Evolutionary conservation across 306 rosid genomes (phyloP), one percentile per base, ranked within the genome.

Genomic region (Medicago arabica): DNA sequence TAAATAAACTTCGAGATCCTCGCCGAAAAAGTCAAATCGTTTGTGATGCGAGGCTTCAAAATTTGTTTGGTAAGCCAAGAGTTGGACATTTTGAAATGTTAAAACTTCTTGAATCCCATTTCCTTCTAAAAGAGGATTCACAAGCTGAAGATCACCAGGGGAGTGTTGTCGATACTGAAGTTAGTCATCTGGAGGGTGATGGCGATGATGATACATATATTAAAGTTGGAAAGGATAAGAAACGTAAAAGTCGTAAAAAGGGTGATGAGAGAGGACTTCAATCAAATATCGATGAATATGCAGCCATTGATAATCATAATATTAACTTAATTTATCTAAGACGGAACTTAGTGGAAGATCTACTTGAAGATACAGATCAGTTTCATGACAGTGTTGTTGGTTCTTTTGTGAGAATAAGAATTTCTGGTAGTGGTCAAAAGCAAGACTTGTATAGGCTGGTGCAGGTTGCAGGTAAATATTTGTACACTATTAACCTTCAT

Each of bases 1-100:
- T 86, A 82, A 96, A 96, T 75, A 90, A 96, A 80, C 98, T 92
- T 34, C 89, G 99, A 69, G 99, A 96, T 82, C 97, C 99, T 75
- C 94, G 98, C 57, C 83, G 96, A 68, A 92, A 92, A 85, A 92
- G 99, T 81, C 98, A 96, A 75, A 92, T 96, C 54, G 82, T 96
- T 60, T 96, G 98, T 86, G 98, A 96, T 80, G 79, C 73, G 49
- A 92, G 98, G 85, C 90, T 96, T 83, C 90, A 96, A 78, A 91
- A 76, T 87, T 76, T 96, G 76, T 96, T 96, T 87, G 98, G 99
- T 46, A 96, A 96, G 81, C 97, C 97, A 54, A 95, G 97, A 55
- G 99, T 96, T 82, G 99, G 99, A 40, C 99, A 96, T 89, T 96
- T 96, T 82, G 99, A 96, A 87, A 96, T 91, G 99, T 87, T 96